Evolutionary conservation across 2,329 filamentous ascomycete species (phyloP).

Genomic region (Myrmaecium sp.): DNA sequence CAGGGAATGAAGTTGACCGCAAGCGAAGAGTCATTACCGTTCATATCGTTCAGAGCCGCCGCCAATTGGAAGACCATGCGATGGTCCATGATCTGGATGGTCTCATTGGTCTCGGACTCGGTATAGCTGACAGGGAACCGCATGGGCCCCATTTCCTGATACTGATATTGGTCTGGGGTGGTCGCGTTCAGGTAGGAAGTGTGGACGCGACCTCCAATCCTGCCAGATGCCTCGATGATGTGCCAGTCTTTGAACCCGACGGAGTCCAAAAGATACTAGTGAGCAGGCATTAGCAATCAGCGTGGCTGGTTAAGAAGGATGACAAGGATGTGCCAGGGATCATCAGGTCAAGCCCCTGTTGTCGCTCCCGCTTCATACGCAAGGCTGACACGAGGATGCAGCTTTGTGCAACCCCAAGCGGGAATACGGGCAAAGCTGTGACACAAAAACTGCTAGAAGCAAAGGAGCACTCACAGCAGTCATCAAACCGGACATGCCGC

Average conservation of each 20-base stretch:
- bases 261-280: slow-evolving; percentile 26
- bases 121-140: slow-evolving; percentile 38
- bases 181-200: slow-evolving; percentile 45
- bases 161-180: slow-evolving; percentile 44
- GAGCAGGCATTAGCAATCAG: not conserved
- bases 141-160: slow-evolving; percentile 53
- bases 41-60: slow-evolving; percentile 41
- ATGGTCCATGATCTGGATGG: slow-evolving; percentile 43
- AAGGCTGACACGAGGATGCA: no score
- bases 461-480: slow-evolving; percentile 27
- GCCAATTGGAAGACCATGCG: slow-evolving; percentile 48
- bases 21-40: slow-evolving; percentile 30
- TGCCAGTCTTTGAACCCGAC: slow-evolving; percentile 42
- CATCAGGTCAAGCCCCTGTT: no score
- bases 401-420: no score
- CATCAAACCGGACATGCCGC: slow-evolving; percentile 49
- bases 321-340: no score
- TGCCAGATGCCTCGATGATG: slow-evolving; percentile 42
- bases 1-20: slow-evolving; percentile 46
- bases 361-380: no score
- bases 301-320: not conserved
- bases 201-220: slow-evolving; percentile 47
- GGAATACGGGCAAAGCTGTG: no score
- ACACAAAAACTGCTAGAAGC: no score
- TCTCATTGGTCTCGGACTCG: slow-evolving; percentile 37